Evolutionary conservation across 2,329 filamentous ascomycete species (phyloP).

Genomic region (Chrysosporium keratinophilum): DNA sequence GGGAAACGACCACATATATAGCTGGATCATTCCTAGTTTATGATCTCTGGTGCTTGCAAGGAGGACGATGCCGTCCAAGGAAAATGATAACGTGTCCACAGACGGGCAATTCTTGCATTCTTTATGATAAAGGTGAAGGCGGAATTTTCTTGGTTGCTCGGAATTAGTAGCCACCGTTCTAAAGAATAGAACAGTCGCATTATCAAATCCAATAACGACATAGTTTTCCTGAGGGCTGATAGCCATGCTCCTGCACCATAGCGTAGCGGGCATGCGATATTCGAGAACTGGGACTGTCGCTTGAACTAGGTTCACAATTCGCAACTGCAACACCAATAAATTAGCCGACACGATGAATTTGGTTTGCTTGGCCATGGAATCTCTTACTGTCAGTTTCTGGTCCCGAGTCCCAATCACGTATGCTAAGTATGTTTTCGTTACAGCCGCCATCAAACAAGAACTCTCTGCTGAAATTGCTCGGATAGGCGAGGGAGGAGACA

Average conservation of each 20-base stretch:
- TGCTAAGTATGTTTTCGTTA: constrained; percentile 30
- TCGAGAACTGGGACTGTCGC: constrained; percentile 26
- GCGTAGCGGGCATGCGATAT: constrained; percentile 32
- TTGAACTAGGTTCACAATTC: constrained; percentile 31
- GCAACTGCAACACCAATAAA: constrained; percentile 22
- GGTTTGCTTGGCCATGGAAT: neutral
- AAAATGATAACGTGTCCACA: constrained; percentile 35
- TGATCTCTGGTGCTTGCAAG: constrained; percentile 31
- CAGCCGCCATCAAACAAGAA: constrained; percentile 32
- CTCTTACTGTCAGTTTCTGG: constrained; percentile 33
- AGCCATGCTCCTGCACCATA: constrained; percentile 34
- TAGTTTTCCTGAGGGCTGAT: constrained; percentile 34
- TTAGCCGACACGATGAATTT: neutral
- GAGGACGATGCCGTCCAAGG: constrained; percentile 33
- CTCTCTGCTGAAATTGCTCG: constrained; percentile 30
- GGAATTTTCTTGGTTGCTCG: constrained; percentile 31
- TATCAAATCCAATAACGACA: constrained; percentile 35
- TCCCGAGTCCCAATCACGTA: constrained; percentile 36
- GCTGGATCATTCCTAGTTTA: constrained; percentile 31
- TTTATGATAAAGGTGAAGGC: constrained; percentile 29
- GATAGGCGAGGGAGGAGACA: constrained; percentile 28
- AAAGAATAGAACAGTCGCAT: constrained; percentile 34
- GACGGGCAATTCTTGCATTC: constrained; percentile 30
- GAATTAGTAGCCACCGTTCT: constrained; percentile 23
- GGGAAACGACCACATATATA: constrained; percentile 32